These are phyloP conservation scores for Chlorella ohadii DNA, from an alignment of 139 green algal species.

Conservation along the genomic window DNA sequence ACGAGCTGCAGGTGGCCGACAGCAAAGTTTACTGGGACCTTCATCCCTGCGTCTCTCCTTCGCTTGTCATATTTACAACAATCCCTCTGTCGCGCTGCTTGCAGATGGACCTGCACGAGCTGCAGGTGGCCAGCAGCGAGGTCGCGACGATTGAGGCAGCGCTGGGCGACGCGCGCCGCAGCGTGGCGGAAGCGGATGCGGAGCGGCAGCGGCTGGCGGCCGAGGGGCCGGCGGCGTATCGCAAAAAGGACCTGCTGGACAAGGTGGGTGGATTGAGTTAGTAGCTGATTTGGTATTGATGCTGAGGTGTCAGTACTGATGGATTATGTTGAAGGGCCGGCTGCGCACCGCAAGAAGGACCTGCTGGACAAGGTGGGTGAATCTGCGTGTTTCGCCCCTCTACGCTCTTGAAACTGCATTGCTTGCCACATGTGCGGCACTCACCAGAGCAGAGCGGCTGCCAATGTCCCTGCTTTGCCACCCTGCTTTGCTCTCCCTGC, in stretches of 20 bases:
- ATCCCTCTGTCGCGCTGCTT: neutral
- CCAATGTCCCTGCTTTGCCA: too few relatives aligned
- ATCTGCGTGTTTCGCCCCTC: too few relatives aligned
- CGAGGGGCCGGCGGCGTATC: conserved; percentile 74
- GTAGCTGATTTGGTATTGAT: too few relatives aligned
- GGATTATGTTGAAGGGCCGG: conserved; percentile 79
- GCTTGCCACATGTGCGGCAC: too few relatives aligned
- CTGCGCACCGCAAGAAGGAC: conserved; percentile 78
- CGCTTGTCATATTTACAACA: too few relatives aligned
- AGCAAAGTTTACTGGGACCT: too few relatives aligned
- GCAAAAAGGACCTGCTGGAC: conserved; percentile 80
- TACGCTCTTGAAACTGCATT: too few relatives aligned
- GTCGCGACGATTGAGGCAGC: conserved; percentile 28
- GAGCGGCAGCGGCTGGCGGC: conserved; percentile 61
- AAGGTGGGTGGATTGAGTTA: conserved; percentile 36
- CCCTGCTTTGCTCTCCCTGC: neutral
- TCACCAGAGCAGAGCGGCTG: too few relatives aligned
- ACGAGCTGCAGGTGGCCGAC: conserved; percentile 58
- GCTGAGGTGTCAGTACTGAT: too few relatives aligned
- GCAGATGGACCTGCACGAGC: conserved; percentile 69
- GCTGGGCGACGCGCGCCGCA: conserved; percentile 27
- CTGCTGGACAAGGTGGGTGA: conserved; percentile 67
- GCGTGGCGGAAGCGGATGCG: conserved; percentile 53
- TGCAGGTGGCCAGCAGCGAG: conserved; percentile 50
- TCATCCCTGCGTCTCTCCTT: too few relatives aligned